Evolutionary conservation across 345 rosid genomes (phyloP).

Genomic region (Salix dunnii): DNA sequence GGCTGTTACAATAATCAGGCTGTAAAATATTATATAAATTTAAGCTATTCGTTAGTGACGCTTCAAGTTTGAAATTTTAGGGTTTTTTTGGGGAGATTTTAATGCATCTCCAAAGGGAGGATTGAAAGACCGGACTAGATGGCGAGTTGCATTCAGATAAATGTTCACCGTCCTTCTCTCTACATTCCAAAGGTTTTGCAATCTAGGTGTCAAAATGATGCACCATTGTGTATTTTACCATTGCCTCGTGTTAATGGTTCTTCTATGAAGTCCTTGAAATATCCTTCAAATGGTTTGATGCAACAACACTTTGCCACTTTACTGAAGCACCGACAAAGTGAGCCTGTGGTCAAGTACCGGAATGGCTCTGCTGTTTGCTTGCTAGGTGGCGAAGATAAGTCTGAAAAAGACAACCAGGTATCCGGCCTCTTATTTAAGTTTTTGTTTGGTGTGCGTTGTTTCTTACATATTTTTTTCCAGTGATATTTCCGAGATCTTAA

Average conservation of each 20-base stretch:
- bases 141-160: slow-evolving; percentile 12
- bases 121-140: background rate
- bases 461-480: background rate
- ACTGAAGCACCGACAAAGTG: slow-evolving; percentile 18
- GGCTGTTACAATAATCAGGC: no score
- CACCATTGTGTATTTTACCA: slow-evolving; percentile 6
- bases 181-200: background rate
- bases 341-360: slow-evolving; percentile 19
- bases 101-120: background rate
- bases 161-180: slow-evolving; percentile 3
- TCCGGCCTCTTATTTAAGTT: background rate
- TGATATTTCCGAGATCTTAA: background rate
- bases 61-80: slow-evolving; percentile 1
- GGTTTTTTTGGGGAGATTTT: background rate
- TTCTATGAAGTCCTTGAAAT: slow-evolving; percentile 8
- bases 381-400: slow-evolving; percentile 63
- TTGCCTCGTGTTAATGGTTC: background rate
- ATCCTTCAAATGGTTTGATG: slow-evolving; percentile 12
- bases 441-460: background rate
- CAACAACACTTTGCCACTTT: slow-evolving; percentile 23
- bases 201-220: background rate
- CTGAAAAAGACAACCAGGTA: slow-evolving; percentile 47
- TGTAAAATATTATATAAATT: no score
- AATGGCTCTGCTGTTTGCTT: slow-evolving; percentile 42
- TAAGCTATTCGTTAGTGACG: background rate